Percentiles rank a stretch among this genome's conserved stretches.
Evolutionary conservation across 306 rosid genomes (phyloP).

Genomic region (Spatholobus suberectus): DNA sequence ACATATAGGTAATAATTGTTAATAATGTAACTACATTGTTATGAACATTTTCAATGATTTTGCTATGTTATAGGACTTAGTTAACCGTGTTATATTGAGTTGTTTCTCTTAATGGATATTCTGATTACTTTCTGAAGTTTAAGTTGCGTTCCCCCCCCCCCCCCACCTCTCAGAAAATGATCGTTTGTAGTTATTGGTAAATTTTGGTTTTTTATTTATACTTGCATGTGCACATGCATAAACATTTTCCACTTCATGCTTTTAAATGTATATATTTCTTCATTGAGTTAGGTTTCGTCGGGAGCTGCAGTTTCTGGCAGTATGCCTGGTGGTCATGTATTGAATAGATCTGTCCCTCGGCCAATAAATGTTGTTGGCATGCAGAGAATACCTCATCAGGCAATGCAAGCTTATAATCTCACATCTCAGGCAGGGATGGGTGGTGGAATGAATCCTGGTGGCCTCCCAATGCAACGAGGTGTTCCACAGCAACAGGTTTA

Average conservation of each 20-base stretch:
- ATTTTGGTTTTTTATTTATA: conserved; percentile 19
- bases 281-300: conserved; percentile 67
- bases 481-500: conserved; percentile 86
- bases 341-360: conserved; percentile 73
- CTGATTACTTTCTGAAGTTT: conserved; percentile 25
- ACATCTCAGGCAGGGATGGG: conserved; percentile 86
- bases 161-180: too few relatives aligned
- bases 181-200: conserved; percentile 24
- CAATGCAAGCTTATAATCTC: conserved; percentile 79
- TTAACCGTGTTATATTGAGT: neutral
- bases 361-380: conserved; percentile 68
- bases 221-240: neutral
- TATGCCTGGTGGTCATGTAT: conserved; percentile 68
- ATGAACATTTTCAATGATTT: conserved; percentile 27
- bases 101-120: conserved; percentile 3
- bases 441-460: conserved; percentile 84
- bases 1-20: conserved; percentile 7
- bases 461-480: conserved; percentile 92
- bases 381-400: conserved; percentile 82
- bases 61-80: conserved; percentile 1
- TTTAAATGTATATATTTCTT: conserved; percentile 21
- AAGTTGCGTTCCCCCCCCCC: too few relatives aligned
- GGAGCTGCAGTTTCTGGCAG: conserved; percentile 75
- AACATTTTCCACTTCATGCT: conserved; percentile 16
- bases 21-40: neutral